phyloP scores from a whole-genome alignment of 2,329 filamentous ascomycete genomes.

The Epichloe uncinata region DNA sequence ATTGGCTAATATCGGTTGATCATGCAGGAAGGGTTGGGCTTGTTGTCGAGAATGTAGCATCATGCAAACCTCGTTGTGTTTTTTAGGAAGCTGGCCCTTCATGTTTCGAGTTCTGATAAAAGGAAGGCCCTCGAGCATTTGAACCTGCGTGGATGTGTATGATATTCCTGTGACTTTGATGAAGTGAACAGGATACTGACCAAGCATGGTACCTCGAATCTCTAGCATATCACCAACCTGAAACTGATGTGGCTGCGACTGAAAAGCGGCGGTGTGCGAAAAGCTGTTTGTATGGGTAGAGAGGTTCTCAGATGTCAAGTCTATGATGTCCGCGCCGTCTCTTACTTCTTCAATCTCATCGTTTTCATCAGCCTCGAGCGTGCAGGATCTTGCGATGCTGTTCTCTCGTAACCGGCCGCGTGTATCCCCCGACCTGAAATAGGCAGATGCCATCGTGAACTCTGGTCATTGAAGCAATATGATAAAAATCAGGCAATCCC shows the following conservation, averaged over 20 bases:
- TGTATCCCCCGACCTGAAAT: background rate
- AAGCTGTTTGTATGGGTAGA: background rate
- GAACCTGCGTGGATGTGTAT: conserved; percentile 10
- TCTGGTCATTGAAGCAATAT: background rate
- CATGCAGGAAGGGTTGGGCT: conserved; percentile 13
- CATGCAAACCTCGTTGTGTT: conserved; percentile 30
- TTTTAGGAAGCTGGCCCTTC: conserved; percentile 22
- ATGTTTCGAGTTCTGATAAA: conserved; percentile 23
- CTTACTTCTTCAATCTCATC: background rate
- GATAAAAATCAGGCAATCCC: background rate
- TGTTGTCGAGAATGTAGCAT: conserved; percentile 24
- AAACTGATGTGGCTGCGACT: conserved; percentile 3
- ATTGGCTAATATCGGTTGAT: conserved; percentile 28
- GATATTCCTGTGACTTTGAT: conserved; percentile 31
- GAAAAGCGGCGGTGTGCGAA: background rate
- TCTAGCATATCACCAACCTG: conserved; percentile 17
- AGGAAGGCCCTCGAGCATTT: conserved; percentile 25
- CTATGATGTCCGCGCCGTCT: background rate
- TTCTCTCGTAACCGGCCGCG: background rate
- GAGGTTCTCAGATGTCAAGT: background rate
- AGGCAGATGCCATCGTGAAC: background rate
- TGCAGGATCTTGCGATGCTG: conserved; percentile 10
- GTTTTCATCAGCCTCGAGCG: conserved; percentile 9
- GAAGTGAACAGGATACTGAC: conserved; percentile 18
- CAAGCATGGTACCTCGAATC: conserved; percentile 11